Conservation (phyloP, 1,284 basidiomycete species). For the Ustilago trichophora region DNA sequence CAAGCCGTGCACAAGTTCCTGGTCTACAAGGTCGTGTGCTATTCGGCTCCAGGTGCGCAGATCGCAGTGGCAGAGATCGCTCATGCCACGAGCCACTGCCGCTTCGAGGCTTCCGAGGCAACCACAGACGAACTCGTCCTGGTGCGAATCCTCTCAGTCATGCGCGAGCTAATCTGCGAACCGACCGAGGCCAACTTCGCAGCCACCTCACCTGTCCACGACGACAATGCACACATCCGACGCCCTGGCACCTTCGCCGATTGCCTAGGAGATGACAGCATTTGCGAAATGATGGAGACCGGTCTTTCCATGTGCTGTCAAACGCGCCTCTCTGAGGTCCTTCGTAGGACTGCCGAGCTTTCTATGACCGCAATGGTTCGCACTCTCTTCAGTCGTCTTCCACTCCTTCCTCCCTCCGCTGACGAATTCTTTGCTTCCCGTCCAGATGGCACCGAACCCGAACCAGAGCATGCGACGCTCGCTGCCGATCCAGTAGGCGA, state of each 20-base stretch:
- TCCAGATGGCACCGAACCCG: slow-evolving; percentile 42
- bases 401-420: slow-evolving; percentile 69
- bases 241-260: slow-evolving; percentile 46
- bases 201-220: neutral
- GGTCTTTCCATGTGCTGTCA: slow-evolving; percentile 97
- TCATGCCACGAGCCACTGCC: slow-evolving; percentile 89
- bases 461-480: slow-evolving; percentile 58
- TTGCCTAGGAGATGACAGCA: slow-evolving; percentile 79
- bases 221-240: neutral
- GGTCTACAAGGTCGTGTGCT: slow-evolving; percentile 77
- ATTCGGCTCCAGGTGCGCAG: slow-evolving; percentile 62
- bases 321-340: slow-evolving; percentile 87
- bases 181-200: slow-evolving; percentile 53
- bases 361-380: slow-evolving; percentile 89
- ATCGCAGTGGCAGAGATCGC: slow-evolving; percentile 83
- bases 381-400: slow-evolving; percentile 80
- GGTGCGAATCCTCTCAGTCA: slow-evolving; percentile 88
- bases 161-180: slow-evolving; percentile 78
- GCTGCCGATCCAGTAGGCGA: slow-evolving; percentile 53
- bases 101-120: slow-evolving; percentile 95
- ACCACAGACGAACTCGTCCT: slow-evolving; percentile 86
- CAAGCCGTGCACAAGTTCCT: slow-evolving; percentile 88
- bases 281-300: slow-evolving; percentile 98
- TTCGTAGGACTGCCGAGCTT: slow-evolving; percentile 91
- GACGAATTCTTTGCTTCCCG: slow-evolving; percentile 57